phyloP scores from a whole-genome alignment of 805 yeast species.

The Blastobotrys americana region DNA sequence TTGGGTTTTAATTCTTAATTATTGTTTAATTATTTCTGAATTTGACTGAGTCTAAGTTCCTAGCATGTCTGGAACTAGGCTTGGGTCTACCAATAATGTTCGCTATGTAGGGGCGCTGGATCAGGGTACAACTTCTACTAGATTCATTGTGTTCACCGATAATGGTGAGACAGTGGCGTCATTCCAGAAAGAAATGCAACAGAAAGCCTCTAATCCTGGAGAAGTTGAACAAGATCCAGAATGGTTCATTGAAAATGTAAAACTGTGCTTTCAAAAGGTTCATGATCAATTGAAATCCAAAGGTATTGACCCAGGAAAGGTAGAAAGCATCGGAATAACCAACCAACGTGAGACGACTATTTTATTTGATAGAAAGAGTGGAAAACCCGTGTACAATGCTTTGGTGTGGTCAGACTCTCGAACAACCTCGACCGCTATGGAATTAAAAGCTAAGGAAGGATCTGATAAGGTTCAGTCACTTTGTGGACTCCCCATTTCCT shows the following conservation, averaged over 20 bases:
- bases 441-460: slow-evolving; percentile 48
- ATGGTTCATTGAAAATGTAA: slow-evolving; percentile 71
- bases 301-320: slow-evolving; percentile 34
- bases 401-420: slow-evolving; percentile 96
- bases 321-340: slow-evolving; percentile 78
- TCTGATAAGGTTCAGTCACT: slow-evolving; percentile 52
- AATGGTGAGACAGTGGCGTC: slow-evolving; percentile 74
- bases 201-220: slow-evolving; percentile 34
- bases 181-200: slow-evolving; percentile 81
- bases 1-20: no score
- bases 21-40: no score
- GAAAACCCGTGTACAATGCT: slow-evolving; percentile 76
- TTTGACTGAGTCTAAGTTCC: no score
- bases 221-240: slow-evolving; percentile 94
- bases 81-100: background rate
- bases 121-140: slow-evolving; percentile 84
- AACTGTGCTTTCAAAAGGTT: slow-evolving; percentile 54
- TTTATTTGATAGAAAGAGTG: slow-evolving; percentile 74
- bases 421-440: slow-evolving; percentile 63
- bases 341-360: slow-evolving; percentile 95
- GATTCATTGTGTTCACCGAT: slow-evolving; percentile 73
- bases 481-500: slow-evolving; percentile 82
- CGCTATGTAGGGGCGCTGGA: slow-evolving; percentile 63
- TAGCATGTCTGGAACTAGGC: no score
- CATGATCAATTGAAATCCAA: slow-evolving; percentile 26